Base-by-base conservation (phyloP, 805 yeast species). In the Hanseniaspora lachancei region DNA sequence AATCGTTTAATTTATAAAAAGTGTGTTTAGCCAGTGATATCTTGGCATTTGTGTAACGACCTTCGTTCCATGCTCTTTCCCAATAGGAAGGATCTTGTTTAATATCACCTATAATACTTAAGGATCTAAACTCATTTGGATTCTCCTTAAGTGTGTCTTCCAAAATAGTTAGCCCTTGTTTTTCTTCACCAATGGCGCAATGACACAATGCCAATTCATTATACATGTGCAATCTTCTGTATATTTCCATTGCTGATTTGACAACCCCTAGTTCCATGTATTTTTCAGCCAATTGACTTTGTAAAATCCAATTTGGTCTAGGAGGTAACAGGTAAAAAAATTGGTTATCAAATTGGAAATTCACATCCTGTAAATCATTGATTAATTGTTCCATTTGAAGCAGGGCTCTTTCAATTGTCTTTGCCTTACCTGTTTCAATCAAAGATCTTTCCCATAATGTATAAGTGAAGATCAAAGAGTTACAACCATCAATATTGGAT, bases 381-480 rank as follows among this genome's bases (percentile, higher is more conserved):
- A 89, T 93, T 44, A 93, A 72, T 3, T 95, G 82, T 55, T 89
- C 91, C 83, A 93, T 82, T 69, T 93, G 98, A 52, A 93, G 73
- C 5, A 89, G 81, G 51, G 97, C 97, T 66, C 98, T 77, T 70
- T 93, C 97, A 24, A 91, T 83, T 1, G 97, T 91, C 65, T 85
- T 82, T 1, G 95, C 80, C 60, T 81, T 82, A 50, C 76, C 75
- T 0, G 95, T 78, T 66, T 93, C 98, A 39, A 89, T 72, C 21
- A 86, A 62, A 8, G 96, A 87, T 66, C 97, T 78, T 63, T 84
- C 86, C 96, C 97, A 93, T 46, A 93, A 71, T 0, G 95, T 85
- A 59, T 89, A 75, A 2, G 89, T 79, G 63, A 82, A 88, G 3
- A 91, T 67, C 1, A 85, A 70, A 89, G 96, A 89, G 66, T 86